Evolutionary conservation across 345 rosid species (phyloP), one percentile per base, ranked within the genome.

Genomic region (Gossypium turneri): DNA sequence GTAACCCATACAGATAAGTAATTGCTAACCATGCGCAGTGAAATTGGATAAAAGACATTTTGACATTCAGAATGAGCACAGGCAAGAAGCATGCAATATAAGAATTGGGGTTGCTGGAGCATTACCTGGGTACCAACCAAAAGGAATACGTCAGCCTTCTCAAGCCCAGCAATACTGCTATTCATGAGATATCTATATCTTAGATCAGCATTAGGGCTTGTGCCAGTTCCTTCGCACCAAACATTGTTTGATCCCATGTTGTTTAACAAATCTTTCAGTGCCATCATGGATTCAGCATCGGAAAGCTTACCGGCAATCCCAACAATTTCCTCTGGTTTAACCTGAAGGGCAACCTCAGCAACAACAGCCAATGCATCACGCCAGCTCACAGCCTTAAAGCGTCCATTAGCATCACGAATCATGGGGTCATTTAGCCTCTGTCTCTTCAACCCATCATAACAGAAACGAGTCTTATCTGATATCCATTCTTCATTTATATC

Each of bases 401-500:
- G 90, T 9, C 98, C 99, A 83, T 96, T 98, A 60, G 90, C 68
- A 64, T 88, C 97, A 75, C 98, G 97, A 76, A 93, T 84, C 99
- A 96, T 96, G 57, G 99, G 98, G 75, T 96, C 99, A 81, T 90
- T 96, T 62, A 96, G 86, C 85, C 99, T 92, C 87, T 96, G 99
- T 83, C 99, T 89, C 87, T 96, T 96, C 78, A 96, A 80, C 79
- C 99, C 99, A 77, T 96, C 99, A 82, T 93, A 96, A 72, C 88
- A 84, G 77, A 96, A 96, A 51, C 99, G 86, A 27, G 98, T 96
- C 85, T 96, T 96, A 79, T 96, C 99, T 60, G 99, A 96, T 84
- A 96, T 93, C 99, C 99, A 96, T 78, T 96, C 99, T 83, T 96
- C 98, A 78, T 96, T 96, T 73, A 96, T 92, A 66, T 96, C 99